Base-by-base conservation (phyloP, 2,329 filamentous ascomycete genomes). In the Alternaria gaisen region DNA sequence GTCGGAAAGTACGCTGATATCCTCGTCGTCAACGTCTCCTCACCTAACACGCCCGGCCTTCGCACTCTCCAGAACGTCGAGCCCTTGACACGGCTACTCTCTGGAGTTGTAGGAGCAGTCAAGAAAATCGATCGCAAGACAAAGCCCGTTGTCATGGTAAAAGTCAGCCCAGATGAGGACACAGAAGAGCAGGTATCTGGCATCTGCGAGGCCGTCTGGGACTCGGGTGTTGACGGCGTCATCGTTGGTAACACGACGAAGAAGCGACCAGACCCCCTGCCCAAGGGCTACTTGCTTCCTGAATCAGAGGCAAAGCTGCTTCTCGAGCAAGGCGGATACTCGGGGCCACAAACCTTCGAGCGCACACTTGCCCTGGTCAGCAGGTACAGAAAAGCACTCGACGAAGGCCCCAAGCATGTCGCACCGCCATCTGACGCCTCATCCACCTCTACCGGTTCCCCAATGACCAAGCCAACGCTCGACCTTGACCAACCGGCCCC, bases 201-300 rank as follows among this genome's bases (percentile, higher is more conserved):
- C 9, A 97, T 99, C 57, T 94, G 93, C 62, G 87, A 93, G 69
- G 68, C 76, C 3, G 70, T 78, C 12, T 78, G 75, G 75, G 72
- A 77, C 36, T 93, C 91, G 61, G 94, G 94, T 7, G 94, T 98
- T 2, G 94, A 97, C 71, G 95, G 95, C 28, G 88, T 99, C 36
- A 97, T 99, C 64, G 94, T 99, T 4, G 95, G 94, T 11, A 99
- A 99, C 82, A 99, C 95, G 0, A 99, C 95, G 3, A 97, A 95
- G 80, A 87, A 90, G 66, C 86, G 95, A 43, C 86, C 89, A 0
- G 89, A 88, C 4, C 82, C 94, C 3, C 76, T 94, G 1, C 90
- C 93, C 0, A 80, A 85, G 24, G 89, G 90, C 26, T 86, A 90
- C 66, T 78, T 82, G 34, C 83, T 97, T 26, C 86, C 89, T 0